These are phyloP conservation scores for Elaeagnus macrophylla DNA, from an alignment of 306 rosid genomes.

Conservation along the genomic window DNA sequence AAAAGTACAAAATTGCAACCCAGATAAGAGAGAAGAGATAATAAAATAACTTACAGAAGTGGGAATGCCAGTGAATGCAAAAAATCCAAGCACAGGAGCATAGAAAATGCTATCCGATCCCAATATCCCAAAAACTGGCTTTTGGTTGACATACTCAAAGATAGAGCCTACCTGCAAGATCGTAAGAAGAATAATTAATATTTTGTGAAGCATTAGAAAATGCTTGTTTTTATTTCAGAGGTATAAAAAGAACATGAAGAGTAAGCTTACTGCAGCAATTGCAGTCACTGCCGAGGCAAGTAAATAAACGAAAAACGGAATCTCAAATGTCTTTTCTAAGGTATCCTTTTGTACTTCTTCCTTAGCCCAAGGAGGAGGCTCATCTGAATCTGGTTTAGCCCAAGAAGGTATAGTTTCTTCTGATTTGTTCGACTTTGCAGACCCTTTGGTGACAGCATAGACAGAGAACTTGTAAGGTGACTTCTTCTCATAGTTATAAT, in stretches of 20 bases:
- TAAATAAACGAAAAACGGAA: conserved; percentile 63
- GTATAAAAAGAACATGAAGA: background rate
- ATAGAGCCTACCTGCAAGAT: conserved; percentile 69
- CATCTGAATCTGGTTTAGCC: conserved; percentile 81
- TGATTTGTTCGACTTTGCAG: conserved; percentile 66
- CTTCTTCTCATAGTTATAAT: conserved; percentile 1
- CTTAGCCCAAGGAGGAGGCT: conserved; percentile 92
- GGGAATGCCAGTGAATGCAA: conserved; percentile 79
- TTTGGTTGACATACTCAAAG: conserved; percentile 79
- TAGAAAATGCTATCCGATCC: conserved; percentile 67
- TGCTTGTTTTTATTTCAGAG: background rate
- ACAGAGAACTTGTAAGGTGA: conserved; percentile 20
- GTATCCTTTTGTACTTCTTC: conserved; percentile 32
- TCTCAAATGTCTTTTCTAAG: conserved; percentile 34
- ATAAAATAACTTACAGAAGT: conserved; percentile 42
- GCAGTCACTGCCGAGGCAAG: conserved; percentile 84
- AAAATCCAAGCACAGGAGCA: conserved; percentile 87
- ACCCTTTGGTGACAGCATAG: conserved; percentile 60
- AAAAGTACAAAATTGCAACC: too few species aligned
- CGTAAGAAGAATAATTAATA: background rate
- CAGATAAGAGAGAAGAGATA: too few species aligned
- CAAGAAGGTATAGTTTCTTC: conserved; percentile 75
- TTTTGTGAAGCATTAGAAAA: too few species aligned
- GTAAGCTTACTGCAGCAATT: conserved; percentile 78
- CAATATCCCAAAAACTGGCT: conserved; percentile 76